Evolutionary conservation across 306 rosid genomes (phyloP).

Genomic region (Alnus rubra): DNA sequence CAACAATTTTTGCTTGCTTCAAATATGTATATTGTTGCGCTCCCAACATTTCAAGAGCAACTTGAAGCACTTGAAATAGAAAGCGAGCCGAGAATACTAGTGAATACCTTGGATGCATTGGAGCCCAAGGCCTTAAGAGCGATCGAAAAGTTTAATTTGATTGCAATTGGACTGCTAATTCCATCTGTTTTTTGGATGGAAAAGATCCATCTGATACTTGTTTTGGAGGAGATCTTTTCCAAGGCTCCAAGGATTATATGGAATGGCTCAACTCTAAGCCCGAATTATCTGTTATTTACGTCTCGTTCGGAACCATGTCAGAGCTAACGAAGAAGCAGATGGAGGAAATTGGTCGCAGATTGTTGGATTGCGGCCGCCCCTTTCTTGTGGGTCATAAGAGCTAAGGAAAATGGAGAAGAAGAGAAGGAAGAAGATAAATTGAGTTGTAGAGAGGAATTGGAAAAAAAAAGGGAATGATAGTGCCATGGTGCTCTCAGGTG

Average conservation of each 20-base stretch:
- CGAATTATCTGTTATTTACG: conserved; percentile 48
- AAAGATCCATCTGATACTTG: conserved; percentile 35
- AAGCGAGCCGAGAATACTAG: conserved; percentile 16
- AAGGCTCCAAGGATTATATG: conserved; percentile 16
- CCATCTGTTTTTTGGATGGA: conserved; percentile 46
- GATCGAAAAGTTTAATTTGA: conserved; percentile 4
- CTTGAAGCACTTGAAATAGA: conserved; percentile 3
- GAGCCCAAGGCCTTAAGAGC: conserved; percentile 39
- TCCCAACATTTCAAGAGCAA: conserved; percentile 9
- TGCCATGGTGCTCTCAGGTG: conserved; percentile 58
- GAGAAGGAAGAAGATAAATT: background rate
- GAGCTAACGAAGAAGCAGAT: conserved; percentile 36
- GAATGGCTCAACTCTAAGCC: conserved; percentile 59
- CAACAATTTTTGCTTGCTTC: no score
- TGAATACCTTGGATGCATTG: conserved; percentile 37
- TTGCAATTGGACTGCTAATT: conserved; percentile 61
- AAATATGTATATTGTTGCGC: no score
- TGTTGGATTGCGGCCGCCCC: conserved; percentile 41
- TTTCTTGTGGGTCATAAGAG: conserved; percentile 64
- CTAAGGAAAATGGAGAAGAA: background rate
- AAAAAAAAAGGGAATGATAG: conserved; percentile 44
- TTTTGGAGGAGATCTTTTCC: conserved; percentile 43
- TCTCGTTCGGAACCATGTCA: conserved; percentile 59
- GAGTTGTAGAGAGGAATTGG: conserved; percentile 32
- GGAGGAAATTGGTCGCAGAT: conserved; percentile 56